Evolutionary conservation across 2,329 filamentous ascomycete genomes (phyloP), one percentile per base, ranked within the genome.

Genomic region (Pezicula radicicola): DNA sequence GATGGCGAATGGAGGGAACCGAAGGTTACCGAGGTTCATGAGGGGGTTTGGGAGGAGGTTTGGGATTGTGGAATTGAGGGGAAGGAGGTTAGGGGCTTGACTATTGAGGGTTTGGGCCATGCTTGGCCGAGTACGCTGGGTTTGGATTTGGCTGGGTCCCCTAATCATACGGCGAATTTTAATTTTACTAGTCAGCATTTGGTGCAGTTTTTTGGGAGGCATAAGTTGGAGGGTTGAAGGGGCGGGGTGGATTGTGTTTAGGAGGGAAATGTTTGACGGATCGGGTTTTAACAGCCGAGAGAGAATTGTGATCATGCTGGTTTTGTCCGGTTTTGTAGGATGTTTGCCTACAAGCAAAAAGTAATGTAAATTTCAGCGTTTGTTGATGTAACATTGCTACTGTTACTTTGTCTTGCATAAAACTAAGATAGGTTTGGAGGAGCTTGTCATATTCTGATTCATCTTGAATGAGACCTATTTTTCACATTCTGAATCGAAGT

Each of bases 161-260:
- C 48, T 6, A 53, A 50, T 25, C 48, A 48, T 19, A 47, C 48
- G 5, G 44, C 51, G 33, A 50, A 50, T 18, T 50, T 50, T 19
- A 53, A 50, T 47, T 53, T 53, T 19, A 50, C 48, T 15, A 50
- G 25, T 40, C 48, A 50, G 43, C 43, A 53, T 44, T 48, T 53
- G 36, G 44, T 50, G 9, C 37, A 50, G 27, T 50, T 53, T 13
- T 48, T 53, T 40, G 50, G 42, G 16, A 50, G 39, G 35, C 48
- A 50, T 16, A 35, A 46, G 27, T 28, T 49, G 35, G 16, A 15
- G 3, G 13, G 35, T 15, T 37, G 35, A 15, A 12, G n/a, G 2
- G 16, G 13, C 13, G 35, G 16, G 8, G 7, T 7, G 4, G 6
- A 6, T 25, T 25, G 25, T 25, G 25, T 37, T 37, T 37, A 4